phyloP scores from a whole-genome alignment of 805 yeast genomes.

The Dipodascopsis tothii region DNA sequence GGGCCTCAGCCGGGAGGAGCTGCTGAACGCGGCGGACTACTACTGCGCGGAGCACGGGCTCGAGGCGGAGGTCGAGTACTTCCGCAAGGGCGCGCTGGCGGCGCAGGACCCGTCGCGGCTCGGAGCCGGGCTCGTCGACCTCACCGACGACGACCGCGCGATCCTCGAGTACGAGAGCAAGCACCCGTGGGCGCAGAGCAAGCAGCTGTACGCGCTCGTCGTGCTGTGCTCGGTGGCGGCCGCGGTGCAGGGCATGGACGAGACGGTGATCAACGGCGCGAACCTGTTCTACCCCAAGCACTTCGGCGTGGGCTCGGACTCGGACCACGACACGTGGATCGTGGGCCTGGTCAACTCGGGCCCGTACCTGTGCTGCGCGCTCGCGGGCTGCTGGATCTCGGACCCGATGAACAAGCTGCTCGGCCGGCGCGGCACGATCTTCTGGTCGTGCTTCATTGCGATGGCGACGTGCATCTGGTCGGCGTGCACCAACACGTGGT shows the following conservation, averaged over 20 bases:
- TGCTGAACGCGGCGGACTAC: constrained; percentile 24
- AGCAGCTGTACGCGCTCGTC: constrained; percentile 40
- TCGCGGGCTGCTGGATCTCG: constrained; percentile 50
- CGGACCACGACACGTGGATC: constrained; percentile 33
- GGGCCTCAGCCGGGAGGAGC: constrained; percentile 22
- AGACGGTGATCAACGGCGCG: constrained; percentile 64
- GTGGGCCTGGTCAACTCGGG: constrained; percentile 58
- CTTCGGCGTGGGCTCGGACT: constrained; percentile 39
- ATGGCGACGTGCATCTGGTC: constrained; percentile 57
- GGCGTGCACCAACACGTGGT: constrained; percentile 55
- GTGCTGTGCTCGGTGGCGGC: constrained; percentile 59
- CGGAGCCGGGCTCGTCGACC: constrained; percentile 36
- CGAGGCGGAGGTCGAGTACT: constrained; percentile 25
- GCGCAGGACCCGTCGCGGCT: constrained; percentile 43
- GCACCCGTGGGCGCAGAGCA: constrained; percentile 43
- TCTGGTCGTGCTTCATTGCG: constrained; percentile 50
- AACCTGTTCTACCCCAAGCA: constrained; percentile 45
- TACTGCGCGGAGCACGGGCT: constrained; percentile 28
- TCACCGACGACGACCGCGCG: constrained; percentile 32
- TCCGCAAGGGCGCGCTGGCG: constrained; percentile 46
- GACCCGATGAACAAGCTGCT: constrained; percentile 44
- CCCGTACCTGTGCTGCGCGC: constrained; percentile 55
- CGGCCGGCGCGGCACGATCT: constrained; percentile 57
- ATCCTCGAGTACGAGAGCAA: constrained; percentile 39
- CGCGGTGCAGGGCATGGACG: constrained; percentile 71